Evolutionary conservation across 1,284 basidiomycete species (phyloP), one percentile per base, ranked within the genome.

Genomic region (Hypsizygus ulmarius): DNA sequence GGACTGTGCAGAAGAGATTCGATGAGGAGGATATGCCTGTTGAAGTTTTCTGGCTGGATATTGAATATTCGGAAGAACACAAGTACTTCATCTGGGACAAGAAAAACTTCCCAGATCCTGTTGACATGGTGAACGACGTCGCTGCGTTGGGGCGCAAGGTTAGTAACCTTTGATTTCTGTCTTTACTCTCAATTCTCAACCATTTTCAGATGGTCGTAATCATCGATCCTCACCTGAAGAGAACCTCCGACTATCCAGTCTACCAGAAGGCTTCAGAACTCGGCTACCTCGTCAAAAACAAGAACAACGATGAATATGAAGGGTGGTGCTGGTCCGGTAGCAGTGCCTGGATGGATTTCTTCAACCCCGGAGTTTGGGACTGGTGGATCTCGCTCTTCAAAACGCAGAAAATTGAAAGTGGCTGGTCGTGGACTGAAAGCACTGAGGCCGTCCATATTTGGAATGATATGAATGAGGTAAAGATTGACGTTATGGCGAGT

Each of bases 391-490:
- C 74, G 9, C 75, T 95, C 52, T 97, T 95, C 75, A 86, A 86
- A 64, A 81, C 82, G 21, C 60, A 74, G 41, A 62, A 67, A 21
- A 53, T 64, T 5, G 66, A 72, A 33, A 75, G 69, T 8, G 72
- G 75, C 28, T 91, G 82, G 79, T 71, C 79, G 2, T 91, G 88
- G 89, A 77, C 73, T 0, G 71, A 87, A 51, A 90, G 87, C 55
- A 91, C 90, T 1, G 81, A 84, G 39, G 82, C 85, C 59, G 79
- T 97, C 8, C 87, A 86, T 63, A 90, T 98, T 52, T 97, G 95
- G 94, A 98, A 97, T 67, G 96, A 99, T 66, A 99, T 99, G 96
- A 98, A 97, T 64, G 96, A 98, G 79, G 90, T 88, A 41, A 55
- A 50, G n/a, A 36, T 38, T 18, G 35, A 15, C 39, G 54, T 43